These are phyloP conservation scores for Blepharisma stoltei DNA, from an alignment of 73 alveolate genomes.

Conservation along the genomic window DNA sequence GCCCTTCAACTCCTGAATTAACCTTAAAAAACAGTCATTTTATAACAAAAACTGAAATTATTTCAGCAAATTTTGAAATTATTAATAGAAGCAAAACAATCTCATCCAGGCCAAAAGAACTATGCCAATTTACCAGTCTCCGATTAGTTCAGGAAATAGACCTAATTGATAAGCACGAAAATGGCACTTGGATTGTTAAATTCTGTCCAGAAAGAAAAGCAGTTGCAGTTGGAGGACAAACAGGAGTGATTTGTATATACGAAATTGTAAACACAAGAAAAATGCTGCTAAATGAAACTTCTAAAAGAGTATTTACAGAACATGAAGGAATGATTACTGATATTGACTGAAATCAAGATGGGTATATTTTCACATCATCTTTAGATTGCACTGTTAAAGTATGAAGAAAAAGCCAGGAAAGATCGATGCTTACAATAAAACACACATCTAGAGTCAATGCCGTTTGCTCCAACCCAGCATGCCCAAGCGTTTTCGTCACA, in stretches of 20 bases:
- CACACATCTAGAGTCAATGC: constrained; percentile 75
- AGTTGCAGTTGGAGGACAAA: constrained; percentile 82
- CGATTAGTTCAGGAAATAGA: not conserved
- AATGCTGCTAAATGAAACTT: too few relatives aligned
- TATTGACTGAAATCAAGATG: constrained; percentile 36
- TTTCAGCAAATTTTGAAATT: not conserved
- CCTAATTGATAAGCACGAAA: not conserved
- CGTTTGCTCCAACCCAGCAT: constrained; percentile 56
- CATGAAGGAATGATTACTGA: not conserved
- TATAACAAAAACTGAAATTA: not conserved
- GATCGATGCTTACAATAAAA: constrained; percentile 46
- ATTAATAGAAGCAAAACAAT: not conserved
- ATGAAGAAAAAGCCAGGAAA: constrained; percentile 57
- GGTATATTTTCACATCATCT: constrained; percentile 65
- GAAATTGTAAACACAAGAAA: constrained; percentile 27
- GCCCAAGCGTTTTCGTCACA: constrained; percentile 59
- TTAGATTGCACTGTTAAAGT: constrained; percentile 58
- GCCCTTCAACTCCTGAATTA: too few relatives aligned
- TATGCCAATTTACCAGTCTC: not conserved
- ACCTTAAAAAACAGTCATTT: too few relatives aligned
- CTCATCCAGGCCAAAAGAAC: not conserved
- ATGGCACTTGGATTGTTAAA: constrained; percentile 39
- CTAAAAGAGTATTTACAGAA: not conserved
- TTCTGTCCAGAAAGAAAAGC: constrained; percentile 48
- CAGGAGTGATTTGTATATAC: constrained; percentile 70